Conservation (phyloP, 176 grass and related monocot genomes). For the Juncus effusus region DNA sequence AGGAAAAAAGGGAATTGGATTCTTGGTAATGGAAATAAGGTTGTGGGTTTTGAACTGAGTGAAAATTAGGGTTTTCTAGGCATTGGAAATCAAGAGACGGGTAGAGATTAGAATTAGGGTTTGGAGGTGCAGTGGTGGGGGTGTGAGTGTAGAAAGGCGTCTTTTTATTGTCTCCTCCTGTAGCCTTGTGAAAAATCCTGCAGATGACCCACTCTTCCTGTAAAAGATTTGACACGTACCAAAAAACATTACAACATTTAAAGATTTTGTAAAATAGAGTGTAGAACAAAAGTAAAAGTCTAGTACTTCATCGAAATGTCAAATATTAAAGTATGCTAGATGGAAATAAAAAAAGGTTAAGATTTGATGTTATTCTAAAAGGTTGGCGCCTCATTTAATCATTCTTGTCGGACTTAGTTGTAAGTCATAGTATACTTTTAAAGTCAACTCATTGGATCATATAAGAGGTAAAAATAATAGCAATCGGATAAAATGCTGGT, state of each 20-base stretch:
- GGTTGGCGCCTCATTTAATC: too few species aligned
- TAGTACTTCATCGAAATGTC: background rate
- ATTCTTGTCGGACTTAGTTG: too few species aligned
- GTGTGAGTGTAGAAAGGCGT: slow-evolving; percentile 39
- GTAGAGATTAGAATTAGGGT: slow-evolving; percentile 41
- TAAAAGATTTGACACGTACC: slow-evolving; percentile 12
- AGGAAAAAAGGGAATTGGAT: slow-evolving; percentile 19
- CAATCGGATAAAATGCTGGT: too few species aligned
- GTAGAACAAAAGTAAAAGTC: background rate
- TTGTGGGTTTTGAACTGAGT: slow-evolving; percentile 25
- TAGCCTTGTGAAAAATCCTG: slow-evolving; percentile 89
- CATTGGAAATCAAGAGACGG: slow-evolving; percentile 40
- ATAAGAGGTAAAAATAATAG: too few species aligned
- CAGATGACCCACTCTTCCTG: slow-evolving; percentile 99
- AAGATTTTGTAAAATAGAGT: slow-evolving; percentile 6
- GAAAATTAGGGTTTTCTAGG: slow-evolving; percentile 34
- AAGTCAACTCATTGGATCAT: too few species aligned
- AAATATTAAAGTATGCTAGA: background rate
- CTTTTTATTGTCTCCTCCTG: slow-evolving; percentile 57
- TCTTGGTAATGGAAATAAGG: slow-evolving; percentile 31
- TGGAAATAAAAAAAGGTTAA: background rate
- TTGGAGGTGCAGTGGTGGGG: slow-evolving; percentile 31
- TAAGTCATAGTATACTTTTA: too few species aligned
- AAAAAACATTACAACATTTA: background rate
- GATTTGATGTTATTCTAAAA: too few species aligned